These are phyloP conservation scores for Planoprotostelium fungivorum DNA, from an alignment of 78 protist genomes.

Conservation along the genomic window DNA sequence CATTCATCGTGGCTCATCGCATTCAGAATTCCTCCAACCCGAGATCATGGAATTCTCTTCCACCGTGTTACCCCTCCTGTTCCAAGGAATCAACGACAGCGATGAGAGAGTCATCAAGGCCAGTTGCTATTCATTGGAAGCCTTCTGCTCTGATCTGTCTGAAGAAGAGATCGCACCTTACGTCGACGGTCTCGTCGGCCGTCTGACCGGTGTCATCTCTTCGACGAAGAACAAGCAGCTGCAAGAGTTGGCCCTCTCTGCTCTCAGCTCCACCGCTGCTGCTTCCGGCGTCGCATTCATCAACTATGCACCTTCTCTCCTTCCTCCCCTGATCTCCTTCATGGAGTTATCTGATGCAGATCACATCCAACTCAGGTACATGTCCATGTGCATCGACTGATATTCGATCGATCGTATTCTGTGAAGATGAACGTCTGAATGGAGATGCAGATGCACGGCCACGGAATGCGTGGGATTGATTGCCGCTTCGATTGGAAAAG, in stretches of 20 bases:
- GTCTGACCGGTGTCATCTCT: constrained; percentile 7
- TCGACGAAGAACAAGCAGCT: constrained; percentile 19
- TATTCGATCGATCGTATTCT: no score
- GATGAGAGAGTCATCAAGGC: constrained; percentile 29
- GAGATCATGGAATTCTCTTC: constrained; percentile 15
- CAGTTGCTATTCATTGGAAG: constrained; percentile 41
- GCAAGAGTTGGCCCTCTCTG: constrained; percentile 29
- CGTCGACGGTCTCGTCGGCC: constrained; percentile 3
- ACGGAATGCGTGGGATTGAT: not conserved
- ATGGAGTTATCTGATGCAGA: not conserved
- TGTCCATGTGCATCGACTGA: not conserved
- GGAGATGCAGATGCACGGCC: not conserved
- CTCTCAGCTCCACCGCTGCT: constrained; percentile 17
- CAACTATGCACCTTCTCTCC: not conserved
- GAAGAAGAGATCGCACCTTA: constrained; percentile 17
- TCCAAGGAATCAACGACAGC: constrained; percentile 26
- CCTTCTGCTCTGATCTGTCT: constrained; percentile 14
- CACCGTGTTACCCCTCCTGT: constrained; percentile 31
- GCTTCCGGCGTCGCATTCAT: constrained; percentile 5
- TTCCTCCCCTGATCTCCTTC: not conserved
- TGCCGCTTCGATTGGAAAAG: not conserved
- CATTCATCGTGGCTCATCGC: no score
- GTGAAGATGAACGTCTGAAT: not conserved
- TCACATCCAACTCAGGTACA: not conserved
- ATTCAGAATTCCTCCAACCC: constrained; percentile 45